These are phyloP conservation scores for Linum usitatissimum DNA, from an alignment of 345 rosid genomes.

Conservation along the genomic window DNA sequence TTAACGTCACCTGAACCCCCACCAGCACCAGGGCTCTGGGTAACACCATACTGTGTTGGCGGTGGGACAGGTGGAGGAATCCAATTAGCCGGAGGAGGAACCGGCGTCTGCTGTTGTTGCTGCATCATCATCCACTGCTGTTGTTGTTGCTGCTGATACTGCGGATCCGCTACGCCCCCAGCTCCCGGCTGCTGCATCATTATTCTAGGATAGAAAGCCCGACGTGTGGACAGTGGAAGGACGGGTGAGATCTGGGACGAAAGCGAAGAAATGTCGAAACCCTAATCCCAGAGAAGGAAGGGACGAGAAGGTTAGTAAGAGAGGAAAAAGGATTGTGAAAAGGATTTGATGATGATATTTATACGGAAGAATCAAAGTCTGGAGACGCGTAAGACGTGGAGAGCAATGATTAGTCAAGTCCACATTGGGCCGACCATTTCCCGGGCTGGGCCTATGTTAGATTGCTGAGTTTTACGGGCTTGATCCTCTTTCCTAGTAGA, in stretches of 20 bases:
- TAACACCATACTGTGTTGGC: conserved; percentile 32
- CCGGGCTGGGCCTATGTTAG: no score
- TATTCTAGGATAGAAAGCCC: neutral
- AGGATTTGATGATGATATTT: neutral
- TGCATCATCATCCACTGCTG: conserved; percentile 58
- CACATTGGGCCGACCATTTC: no score
- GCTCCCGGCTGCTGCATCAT: conserved; percentile 81
- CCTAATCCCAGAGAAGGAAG: neutral
- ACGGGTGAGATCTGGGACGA: neutral
- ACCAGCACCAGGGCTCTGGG: conserved; percentile 13
- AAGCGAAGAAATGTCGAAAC: neutral
- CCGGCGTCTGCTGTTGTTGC: conserved; percentile 42
- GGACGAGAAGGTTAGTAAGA: neutral
- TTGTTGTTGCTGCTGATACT: conserved; percentile 40
- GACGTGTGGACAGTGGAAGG: neutral
- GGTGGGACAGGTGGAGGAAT: conserved; percentile 61
- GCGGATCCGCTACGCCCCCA: conserved; percentile 34
- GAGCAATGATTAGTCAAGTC: neutral
- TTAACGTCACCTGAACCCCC: conserved; percentile 37
- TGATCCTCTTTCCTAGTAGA: no score
- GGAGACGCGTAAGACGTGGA: neutral
- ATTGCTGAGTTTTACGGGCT: no score
- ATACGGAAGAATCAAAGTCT: neutral
- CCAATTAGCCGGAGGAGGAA: conserved; percentile 76
- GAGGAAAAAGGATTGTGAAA: neutral